These are phyloP conservation scores for Yarrowia deformans DNA, from an alignment of 805 yeast species.

Conservation along the genomic window DNA sequence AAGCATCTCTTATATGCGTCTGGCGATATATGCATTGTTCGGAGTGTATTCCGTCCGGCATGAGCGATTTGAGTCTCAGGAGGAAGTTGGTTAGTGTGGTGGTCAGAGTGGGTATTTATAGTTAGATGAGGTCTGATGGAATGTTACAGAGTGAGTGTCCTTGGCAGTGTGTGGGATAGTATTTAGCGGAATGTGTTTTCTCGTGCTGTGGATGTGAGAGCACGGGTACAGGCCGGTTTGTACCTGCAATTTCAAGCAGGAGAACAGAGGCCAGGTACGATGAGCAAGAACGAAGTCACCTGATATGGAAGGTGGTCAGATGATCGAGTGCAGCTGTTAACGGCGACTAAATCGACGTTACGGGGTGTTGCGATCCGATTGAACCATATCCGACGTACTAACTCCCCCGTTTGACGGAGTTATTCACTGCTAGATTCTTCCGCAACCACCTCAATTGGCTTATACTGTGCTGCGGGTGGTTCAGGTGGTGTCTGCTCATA, in stretches of 20 bases:
- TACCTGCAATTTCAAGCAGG: neutral
- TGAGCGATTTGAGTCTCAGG: slow-evolving; percentile 18
- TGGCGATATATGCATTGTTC: slow-evolving; percentile 4
- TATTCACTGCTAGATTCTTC: neutral
- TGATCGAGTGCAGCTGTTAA: neutral
- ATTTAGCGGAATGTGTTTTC: neutral
- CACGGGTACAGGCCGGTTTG: too few relatives aligned
- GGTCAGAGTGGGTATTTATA: neutral
- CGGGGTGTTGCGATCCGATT: neutral
- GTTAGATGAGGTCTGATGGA: neutral
- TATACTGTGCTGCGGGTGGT: neutral
- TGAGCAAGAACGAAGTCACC: neutral
- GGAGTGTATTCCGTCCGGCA: slow-evolving; percentile 20
- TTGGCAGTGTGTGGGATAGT: neutral
- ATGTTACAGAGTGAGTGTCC: neutral
- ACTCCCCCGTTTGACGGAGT: too few relatives aligned
- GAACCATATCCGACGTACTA: neutral
- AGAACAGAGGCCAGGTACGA: neutral
- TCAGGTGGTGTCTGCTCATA: slow-evolving; percentile 5
- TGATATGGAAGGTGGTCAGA: neutral
- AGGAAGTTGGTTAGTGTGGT: neutral
- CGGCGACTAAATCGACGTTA: too few relatives aligned
- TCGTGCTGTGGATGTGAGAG: too few relatives aligned
- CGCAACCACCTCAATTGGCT: neutral
- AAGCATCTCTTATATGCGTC: slow-evolving; percentile 1